phyloP scores from a whole-genome alignment of 768 basidiomycete species.

The Lactarius tabidus region DNA sequence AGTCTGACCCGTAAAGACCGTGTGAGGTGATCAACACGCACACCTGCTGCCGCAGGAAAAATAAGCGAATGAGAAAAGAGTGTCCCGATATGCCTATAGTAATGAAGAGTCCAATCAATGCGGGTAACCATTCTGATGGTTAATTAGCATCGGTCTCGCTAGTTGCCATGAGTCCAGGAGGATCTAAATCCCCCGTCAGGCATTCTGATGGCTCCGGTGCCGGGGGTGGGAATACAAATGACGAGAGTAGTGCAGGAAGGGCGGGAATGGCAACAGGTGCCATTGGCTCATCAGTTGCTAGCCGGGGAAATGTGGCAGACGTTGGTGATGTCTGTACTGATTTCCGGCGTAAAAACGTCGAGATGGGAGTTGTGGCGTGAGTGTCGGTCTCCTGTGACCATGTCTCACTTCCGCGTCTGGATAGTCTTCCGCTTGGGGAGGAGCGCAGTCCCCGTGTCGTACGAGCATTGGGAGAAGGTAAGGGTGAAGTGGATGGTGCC shows the following conservation, averaged over 20 bases:
- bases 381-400: constrained; percentile 31
- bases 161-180: constrained; percentile 8
- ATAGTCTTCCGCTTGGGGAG: constrained; percentile 13
- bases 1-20: constrained; percentile 13
- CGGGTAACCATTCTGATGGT: neutral
- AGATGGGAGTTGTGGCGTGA: constrained; percentile 59
- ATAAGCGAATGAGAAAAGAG: constrained; percentile 6
- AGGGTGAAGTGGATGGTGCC: constrained; percentile 33
- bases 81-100: too few species aligned
- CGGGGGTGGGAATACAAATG: constrained; percentile 29
- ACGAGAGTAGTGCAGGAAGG: constrained; percentile 49
- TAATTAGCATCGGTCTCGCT: neutral
- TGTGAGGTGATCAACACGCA: constrained; percentile 11
- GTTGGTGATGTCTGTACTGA: constrained; percentile 66
- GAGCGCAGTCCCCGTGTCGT: constrained; percentile 23
- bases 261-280: constrained; percentile 60
- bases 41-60: constrained; percentile 5
- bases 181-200: constrained; percentile 2
- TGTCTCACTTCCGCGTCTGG: constrained; percentile 27
- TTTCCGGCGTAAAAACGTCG: constrained; percentile 73
- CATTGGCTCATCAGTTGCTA: constrained; percentile 35
- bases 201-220: constrained; percentile 4
- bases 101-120: neutral
- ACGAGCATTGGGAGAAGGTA: constrained; percentile 25
- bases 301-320: constrained; percentile 39